Conservation (phyloP, 306 rosid genomes). For the Cicer arietinum region DNA sequence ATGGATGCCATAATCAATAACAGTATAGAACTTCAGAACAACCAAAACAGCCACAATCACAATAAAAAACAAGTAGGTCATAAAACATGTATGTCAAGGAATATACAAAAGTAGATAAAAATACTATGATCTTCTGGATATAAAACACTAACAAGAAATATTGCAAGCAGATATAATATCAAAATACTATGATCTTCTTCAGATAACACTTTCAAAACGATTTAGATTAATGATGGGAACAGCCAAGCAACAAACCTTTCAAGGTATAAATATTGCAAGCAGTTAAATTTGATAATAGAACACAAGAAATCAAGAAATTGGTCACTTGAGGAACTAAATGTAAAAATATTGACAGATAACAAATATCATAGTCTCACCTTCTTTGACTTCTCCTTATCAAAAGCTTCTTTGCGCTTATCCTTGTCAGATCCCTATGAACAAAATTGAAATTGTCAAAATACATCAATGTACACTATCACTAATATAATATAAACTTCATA, state of each 20-base stretch:
- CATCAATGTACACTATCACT: not conserved
- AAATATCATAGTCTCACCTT: slow-evolving; percentile 55
- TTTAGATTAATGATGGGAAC: not conserved
- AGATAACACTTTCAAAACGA: not conserved
- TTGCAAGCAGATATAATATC: too few relatives aligned
- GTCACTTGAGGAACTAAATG: not conserved
- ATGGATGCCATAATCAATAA: not conserved
- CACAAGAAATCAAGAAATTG: slow-evolving; percentile 1
- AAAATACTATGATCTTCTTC: not conserved
- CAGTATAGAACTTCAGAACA: not conserved
- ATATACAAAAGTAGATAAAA: not conserved
- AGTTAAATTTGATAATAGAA: not conserved
- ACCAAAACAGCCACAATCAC: slow-evolving; percentile 2
- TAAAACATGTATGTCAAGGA: not conserved
- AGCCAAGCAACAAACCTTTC: not conserved
- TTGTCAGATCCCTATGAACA: slow-evolving; percentile 79
- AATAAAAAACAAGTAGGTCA: not conserved
- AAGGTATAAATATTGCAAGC: not conserved
- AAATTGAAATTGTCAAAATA: slow-evolving; percentile 9
- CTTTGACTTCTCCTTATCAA: slow-evolving; percentile 83
- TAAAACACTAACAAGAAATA: not conserved
- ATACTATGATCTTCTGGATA: not conserved
- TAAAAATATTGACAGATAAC: not conserved
- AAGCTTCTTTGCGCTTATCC: slow-evolving; percentile 80
- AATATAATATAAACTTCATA: not conserved